Percentiles rank a stretch among this genome's conserved stretches.
Evolutionary conservation across 1,139 yeast species (phyloP).

Genomic region (Debaryomyces nepalensis): DNA sequence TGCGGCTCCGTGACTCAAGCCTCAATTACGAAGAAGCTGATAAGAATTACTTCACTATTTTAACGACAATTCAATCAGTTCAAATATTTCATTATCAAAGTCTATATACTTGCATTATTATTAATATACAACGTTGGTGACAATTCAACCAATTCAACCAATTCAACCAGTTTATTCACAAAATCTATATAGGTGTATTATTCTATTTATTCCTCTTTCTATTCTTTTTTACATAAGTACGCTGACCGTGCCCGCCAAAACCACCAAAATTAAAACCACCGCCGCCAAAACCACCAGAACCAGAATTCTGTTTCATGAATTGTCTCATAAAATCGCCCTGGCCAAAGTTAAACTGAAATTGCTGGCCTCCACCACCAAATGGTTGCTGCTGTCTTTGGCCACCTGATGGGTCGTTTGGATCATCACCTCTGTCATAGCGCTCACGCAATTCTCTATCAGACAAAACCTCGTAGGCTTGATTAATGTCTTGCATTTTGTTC

Average conservation of each 20-base stretch:
- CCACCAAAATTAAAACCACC: constrained; percentile 22
- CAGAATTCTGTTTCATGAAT: constrained; percentile 18
- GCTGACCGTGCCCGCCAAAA: constrained; percentile 23
- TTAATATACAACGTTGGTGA: no score
- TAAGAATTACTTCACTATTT: constrained; percentile 1
- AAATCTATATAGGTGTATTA: constrained; percentile 1
- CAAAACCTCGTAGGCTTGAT: constrained; percentile 89
- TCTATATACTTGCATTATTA: no score
- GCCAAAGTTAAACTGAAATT: constrained; percentile 35
- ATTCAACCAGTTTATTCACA: background rate
- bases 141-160: no score
- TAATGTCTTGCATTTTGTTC: constrained; percentile 86
- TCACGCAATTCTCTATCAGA: constrained; percentile 66
- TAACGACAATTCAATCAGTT: no score
- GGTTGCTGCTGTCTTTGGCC: constrained; percentile 23
- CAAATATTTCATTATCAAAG: no score
- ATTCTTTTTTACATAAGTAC: constrained; percentile 25
- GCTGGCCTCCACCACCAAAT: constrained; percentile 35
- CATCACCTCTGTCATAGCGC: constrained; percentile 71
- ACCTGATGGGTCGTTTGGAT: constrained; percentile 53
- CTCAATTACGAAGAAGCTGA: constrained; percentile 9
- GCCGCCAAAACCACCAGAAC: constrained; percentile 24
- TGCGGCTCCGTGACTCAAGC: constrained; percentile 11
- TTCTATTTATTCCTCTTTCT: constrained; percentile 8
- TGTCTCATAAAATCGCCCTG: constrained; percentile 17